phyloP scores from a whole-genome alignment of 495 filamentous ascomycete species.

The Penicillium nucicola region DNA sequence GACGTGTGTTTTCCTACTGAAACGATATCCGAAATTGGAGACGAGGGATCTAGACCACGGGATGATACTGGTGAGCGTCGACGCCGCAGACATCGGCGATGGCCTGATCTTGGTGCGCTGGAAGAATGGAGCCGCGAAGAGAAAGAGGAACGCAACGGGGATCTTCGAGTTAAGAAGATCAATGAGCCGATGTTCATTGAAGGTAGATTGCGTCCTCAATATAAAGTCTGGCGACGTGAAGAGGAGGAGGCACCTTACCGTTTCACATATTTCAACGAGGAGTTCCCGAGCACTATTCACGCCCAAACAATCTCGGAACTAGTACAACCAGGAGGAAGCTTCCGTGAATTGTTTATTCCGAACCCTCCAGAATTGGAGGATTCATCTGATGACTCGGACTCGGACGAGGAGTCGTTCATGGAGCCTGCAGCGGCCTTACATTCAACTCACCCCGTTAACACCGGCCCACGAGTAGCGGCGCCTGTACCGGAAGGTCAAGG shows the following conservation, averaged over 20 bases:
- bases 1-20: slow-evolving; percentile 93
- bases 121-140: slow-evolving; percentile 91
- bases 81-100: slow-evolving; percentile 52
- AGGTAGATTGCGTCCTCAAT: slow-evolving; percentile 80
- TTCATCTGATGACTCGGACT: slow-evolving; percentile 62
- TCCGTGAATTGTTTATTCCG: slow-evolving; percentile 81
- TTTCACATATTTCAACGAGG: slow-evolving; percentile 98
- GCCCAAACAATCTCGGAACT: slow-evolving; percentile 92
- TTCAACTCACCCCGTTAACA: not conserved
- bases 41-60: slow-evolving; percentile 53
- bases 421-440: slow-evolving; percentile 6
- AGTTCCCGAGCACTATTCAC: slow-evolving; percentile 90
- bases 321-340: slow-evolving; percentile 76
- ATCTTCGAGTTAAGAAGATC: slow-evolving; percentile 85
- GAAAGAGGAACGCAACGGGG: slow-evolving; percentile 85
- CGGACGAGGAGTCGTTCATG: slow-evolving; percentile 28
- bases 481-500: not conserved
- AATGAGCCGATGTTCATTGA: slow-evolving; percentile 90
- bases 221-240: slow-evolving; percentile 74
- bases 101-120: slow-evolving; percentile 71
- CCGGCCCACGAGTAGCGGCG: too few relatives aligned
- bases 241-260: slow-evolving; percentile 91
- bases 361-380: slow-evolving; percentile 63
- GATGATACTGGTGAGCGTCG: slow-evolving; percentile 49
- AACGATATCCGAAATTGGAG: slow-evolving; percentile 72